Evolutionary conservation across 2,329 filamentous ascomycete genomes (phyloP).

Genomic region (Aspergillus texensis): DNA sequence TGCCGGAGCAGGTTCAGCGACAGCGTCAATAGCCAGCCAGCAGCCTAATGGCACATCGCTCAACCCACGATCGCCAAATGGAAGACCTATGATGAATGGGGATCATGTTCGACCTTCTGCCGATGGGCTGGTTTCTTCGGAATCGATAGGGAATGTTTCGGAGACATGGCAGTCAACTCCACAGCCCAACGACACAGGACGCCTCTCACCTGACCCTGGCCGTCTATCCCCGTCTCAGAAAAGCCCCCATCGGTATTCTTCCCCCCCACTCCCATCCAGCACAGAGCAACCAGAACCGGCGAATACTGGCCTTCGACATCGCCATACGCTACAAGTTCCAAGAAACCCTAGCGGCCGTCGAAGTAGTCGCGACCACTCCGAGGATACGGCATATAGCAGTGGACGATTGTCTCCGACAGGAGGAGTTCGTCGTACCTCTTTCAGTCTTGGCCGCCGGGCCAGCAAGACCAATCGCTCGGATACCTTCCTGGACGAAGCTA

Average conservation of each 20-base stretch:
- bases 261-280: constrained; percentile 57
- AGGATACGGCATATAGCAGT: constrained; percentile 65
- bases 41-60: constrained; percentile 31
- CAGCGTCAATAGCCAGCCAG: constrained; percentile 27
- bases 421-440: constrained; percentile 73
- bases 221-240: constrained; percentile 32
- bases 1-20: constrained; percentile 29
- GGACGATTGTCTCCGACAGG: constrained; percentile 80
- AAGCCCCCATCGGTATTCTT: constrained; percentile 41
- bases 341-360: constrained; percentile 63
- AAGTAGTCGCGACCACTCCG: constrained; percentile 68
- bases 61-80: constrained; percentile 28
- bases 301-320: constrained; percentile 68
- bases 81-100: constrained; percentile 36
- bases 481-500: constrained; percentile 76
- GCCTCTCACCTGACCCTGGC: constrained; percentile 34
- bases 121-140: constrained; percentile 34
- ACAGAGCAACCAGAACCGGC: constrained; percentile 60
- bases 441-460: constrained; percentile 76
- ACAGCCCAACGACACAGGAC: constrained; percentile 34
- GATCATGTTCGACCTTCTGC: constrained; percentile 32
- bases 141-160: constrained; percentile 32
- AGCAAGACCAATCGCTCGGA: constrained; percentile 88
- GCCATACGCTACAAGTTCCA: constrained; percentile 87
- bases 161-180: constrained; percentile 38